Percentiles rank a stretch among this genome's conserved stretches.
These are phyloP conservation scores for Stenogyne calaminthoides DNA, from an alignment of 305 asterid genomes.

Conservation along the genomic window DNA sequence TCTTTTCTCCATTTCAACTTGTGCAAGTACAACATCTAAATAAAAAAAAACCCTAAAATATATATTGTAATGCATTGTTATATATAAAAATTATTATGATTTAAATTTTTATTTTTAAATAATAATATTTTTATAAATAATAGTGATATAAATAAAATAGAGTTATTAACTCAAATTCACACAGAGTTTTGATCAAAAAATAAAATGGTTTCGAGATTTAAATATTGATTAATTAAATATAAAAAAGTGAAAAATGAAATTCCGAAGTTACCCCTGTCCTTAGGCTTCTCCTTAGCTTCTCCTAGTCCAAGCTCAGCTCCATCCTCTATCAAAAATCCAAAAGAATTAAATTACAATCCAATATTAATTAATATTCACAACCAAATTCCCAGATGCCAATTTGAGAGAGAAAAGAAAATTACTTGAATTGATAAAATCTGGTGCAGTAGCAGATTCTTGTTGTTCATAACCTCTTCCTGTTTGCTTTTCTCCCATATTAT, in stretches of 20 bases:
- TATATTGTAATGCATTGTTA: too few species aligned
- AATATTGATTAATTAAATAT: too few species aligned
- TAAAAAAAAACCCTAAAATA: background rate
- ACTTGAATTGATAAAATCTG: slow-evolving; percentile 28
- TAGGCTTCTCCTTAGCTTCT: slow-evolving; percentile 20
- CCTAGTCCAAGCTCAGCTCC: slow-evolving; percentile 28
- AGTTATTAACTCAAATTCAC: too few species aligned
- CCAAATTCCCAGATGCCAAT: background rate
- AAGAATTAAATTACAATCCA: slow-evolving; percentile 1
- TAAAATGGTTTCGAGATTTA: too few species aligned
- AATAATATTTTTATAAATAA: too few species aligned
- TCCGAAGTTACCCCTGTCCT: slow-evolving; percentile 39
- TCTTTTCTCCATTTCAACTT: slow-evolving; percentile 49
- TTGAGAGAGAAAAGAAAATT: background rate
- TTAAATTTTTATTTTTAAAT: too few species aligned
- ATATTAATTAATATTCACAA: background rate
- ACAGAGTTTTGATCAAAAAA: too few species aligned
- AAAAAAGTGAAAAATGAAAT: background rate
- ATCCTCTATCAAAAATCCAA: slow-evolving; percentile 20
- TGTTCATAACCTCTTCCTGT: slow-evolving; percentile 20
- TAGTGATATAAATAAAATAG: too few species aligned
- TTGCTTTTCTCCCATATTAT: slow-evolving; percentile 45
- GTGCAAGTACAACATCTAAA: slow-evolving; percentile 43
- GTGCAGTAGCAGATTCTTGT: slow-evolving; percentile 27
- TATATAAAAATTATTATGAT: too few species aligned